Base-by-base conservation (phyloP, 495 filamentous ascomycete genomes). In the Neohortaea acidophila region DNA sequence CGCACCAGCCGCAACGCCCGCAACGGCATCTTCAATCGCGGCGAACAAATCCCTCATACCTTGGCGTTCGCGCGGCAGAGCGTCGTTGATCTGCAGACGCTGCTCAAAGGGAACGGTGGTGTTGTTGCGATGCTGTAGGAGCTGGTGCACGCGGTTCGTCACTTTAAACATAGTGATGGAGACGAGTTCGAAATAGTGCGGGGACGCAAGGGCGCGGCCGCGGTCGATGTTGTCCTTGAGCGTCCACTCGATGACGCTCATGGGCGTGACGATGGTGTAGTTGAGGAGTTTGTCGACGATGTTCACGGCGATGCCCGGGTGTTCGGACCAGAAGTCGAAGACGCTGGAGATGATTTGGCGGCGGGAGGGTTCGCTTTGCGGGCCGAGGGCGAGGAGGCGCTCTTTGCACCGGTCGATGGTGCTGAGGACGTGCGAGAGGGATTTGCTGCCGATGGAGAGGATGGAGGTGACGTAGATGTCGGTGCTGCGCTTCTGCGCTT, bases 281-380 rank as follows among this genome's bases (percentile, higher is more conserved):
- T 99, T 99, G 20, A 99, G 77, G 3, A 99, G 68, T 61, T 94
- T 96, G 65, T 99, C 89, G 39, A 96, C 69, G 49, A 99, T 86
- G 50, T 79, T 81, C 51, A 94, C 78, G 21, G 85, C 91, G 28
- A 93, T 76, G 22, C 89, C 89, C 0, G 89, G 84, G 47, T 96
- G 89, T 38, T 86, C 77, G 26, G 69, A 68, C 89, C 89, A 99
- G 63, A 94, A 96, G 11, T 76, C 72, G 65, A 94, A 78, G 21
- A 94, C 87, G 7, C 79, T 81, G 9, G 73, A 70, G 43, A 96
- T 81, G 45, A 99, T 92, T 56, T 99, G 91, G 38, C 71, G 69
- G 14, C 83, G 73, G 2, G 84, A 84, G 15, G 62, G 62, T 23
- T 52, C 49, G 5, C 33, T 23, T 24, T 52, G 49, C 0, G 31